These are phyloP conservation scores for Adansonia madagascariensis DNA, from an alignment of 441 rosid genomes.

Conservation along the genomic window DNA sequence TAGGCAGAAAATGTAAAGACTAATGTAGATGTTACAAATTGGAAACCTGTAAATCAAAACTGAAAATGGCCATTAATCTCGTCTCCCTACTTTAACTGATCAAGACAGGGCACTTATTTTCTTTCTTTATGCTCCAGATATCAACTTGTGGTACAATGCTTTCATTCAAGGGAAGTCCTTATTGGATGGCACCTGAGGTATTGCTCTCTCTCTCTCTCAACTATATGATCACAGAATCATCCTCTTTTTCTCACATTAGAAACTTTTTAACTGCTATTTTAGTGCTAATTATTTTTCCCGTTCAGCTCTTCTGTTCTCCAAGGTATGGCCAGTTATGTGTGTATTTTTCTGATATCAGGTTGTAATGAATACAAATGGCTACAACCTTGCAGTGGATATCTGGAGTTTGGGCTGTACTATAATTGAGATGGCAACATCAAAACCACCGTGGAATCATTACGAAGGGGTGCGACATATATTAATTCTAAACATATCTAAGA, in stretches of 20 bases:
- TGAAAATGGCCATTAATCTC: not conserved
- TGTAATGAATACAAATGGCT: slow-evolving; percentile 90
- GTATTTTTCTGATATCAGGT: slow-evolving; percentile 53
- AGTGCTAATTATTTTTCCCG: slow-evolving; percentile 6
- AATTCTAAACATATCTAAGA: slow-evolving; percentile 19
- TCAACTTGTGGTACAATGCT: slow-evolving; percentile 78
- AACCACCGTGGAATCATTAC: slow-evolving; percentile 92
- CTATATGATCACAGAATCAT: no score
- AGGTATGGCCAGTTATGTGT: slow-evolving; percentile 22
- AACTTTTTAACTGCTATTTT: not conserved
- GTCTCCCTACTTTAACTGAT: not conserved
- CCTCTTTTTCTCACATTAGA: not conserved
- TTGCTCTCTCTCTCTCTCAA: slow-evolving; percentile 1
- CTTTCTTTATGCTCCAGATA: slow-evolving; percentile 54
- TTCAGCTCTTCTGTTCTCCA: not conserved
- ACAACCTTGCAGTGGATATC: slow-evolving; percentile 81
- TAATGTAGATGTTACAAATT: slow-evolving; percentile 4
- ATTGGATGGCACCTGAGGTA: slow-evolving; percentile 99
- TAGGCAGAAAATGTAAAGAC: not conserved
- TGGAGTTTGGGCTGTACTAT: slow-evolving; percentile 98
- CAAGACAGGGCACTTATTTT: slow-evolving; percentile 26
- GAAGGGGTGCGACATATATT: slow-evolving; percentile 73
- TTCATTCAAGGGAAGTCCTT: slow-evolving; percentile 98
- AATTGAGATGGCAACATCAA: slow-evolving; percentile 93
- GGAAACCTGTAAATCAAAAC: not conserved